Percentiles rank a stretch among this genome's conserved stretches.
Evolutionary conservation across 2,329 filamentous ascomycete species (phyloP).

Genomic region (Fusarium sp.): DNA sequence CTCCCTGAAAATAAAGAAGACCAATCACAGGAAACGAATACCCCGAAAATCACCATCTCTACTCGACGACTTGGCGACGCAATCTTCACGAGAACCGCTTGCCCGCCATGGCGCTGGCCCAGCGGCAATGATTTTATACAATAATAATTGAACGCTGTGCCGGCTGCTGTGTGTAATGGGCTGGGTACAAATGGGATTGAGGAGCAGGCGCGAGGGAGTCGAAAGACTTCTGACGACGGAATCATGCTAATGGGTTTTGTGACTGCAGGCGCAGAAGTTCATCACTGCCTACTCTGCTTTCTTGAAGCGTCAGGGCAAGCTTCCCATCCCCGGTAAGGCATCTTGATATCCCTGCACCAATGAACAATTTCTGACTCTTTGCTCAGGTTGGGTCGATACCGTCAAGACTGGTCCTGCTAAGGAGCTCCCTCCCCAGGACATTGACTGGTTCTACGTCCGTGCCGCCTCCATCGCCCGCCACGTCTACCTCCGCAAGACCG

Average conservation of each 20-base stretch:
- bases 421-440: constrained; percentile 97
- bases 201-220: constrained; percentile 80
- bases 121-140: constrained; percentile 30
- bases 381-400: constrained; percentile 94
- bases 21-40: constrained; percentile 20
- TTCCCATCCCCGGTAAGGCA: constrained; percentile 85
- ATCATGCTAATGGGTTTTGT: constrained; percentile 73
- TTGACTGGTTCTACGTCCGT: constrained; percentile 95
- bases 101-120: constrained; percentile 40
- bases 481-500: constrained; percentile 99
- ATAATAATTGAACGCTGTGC: constrained; percentile 36
- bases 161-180: constrained; percentile 29
- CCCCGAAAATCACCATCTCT: constrained; percentile 16
- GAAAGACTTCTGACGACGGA: constrained; percentile 80
- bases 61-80: constrained; percentile 48
- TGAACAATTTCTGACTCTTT: constrained; percentile 13
- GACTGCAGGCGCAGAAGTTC: constrained; percentile 84
- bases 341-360: accelerated
- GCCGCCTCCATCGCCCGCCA: constrained; percentile 96
- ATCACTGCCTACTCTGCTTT: constrained; percentile 87
- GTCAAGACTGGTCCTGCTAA: constrained; percentile 98
- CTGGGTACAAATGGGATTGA: constrained; percentile 51
- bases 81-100: constrained; percentile 46
- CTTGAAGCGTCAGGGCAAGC: constrained; percentile 95
- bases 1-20: constrained; percentile 46